These are phyloP conservation scores for Rhynchospora pubera DNA, from an alignment of 176 grass and related monocot genomes.

Conservation along the genomic window DNA sequence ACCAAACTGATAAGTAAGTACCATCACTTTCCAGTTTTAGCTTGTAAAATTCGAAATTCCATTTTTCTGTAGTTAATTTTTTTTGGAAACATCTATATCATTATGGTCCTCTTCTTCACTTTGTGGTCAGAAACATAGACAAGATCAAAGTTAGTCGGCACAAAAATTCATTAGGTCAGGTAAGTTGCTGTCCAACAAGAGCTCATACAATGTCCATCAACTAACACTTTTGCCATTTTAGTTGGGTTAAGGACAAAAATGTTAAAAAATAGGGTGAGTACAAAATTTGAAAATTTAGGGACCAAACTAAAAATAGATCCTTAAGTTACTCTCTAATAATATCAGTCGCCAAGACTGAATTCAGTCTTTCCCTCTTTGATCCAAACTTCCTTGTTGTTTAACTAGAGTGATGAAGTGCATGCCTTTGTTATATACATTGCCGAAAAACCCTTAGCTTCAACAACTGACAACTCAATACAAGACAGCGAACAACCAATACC, in stretches of 20 bases:
- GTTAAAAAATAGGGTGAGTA: not conserved
- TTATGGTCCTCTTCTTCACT: not conserved
- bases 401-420: not conserved
- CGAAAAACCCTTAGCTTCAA: not conserved
- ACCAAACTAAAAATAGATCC: not conserved
- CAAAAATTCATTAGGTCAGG: not conserved
- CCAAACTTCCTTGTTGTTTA: not conserved
- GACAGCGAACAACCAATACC: not conserved
- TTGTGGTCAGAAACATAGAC: not conserved
- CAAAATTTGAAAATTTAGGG: not conserved
- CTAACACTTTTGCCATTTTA: not conserved
- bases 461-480: not conserved
- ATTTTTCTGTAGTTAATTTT: not conserved
- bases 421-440: constrained; percentile 1
- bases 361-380: not conserved
- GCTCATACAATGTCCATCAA: not conserved
- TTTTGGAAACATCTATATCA: not conserved
- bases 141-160: not conserved
- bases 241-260: not conserved
- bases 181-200: not conserved
- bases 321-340: not conserved
- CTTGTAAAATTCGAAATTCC: not conserved
- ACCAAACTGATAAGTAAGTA: not conserved
- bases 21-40: not conserved
- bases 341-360: not conserved